A percentile compares a stretch with the other conserved stretches of the same genome.
phyloP scores from a whole-genome alignment of 345 rosid genomes.

The Conringia planisiliqua region DNA sequence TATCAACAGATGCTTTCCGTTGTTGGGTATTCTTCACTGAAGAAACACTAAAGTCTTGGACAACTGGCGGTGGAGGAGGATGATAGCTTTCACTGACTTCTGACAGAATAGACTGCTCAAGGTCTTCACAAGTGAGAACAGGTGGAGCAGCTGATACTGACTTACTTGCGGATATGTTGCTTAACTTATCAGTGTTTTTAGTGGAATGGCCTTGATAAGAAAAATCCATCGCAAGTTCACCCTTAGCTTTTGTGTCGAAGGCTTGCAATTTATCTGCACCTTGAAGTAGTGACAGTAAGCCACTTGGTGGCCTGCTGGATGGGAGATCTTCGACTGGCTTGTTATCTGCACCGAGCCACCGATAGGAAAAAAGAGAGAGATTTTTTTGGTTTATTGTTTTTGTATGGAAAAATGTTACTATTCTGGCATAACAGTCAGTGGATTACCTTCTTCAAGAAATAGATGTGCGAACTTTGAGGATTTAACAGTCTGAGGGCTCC shows the following conservation, averaged over 20 bases:
- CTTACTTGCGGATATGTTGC: slow-evolving; percentile 29
- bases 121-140: slow-evolving; percentile 97
- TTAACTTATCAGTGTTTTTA: slow-evolving; percentile 35
- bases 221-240: slow-evolving; percentile 30
- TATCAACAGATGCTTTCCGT: slow-evolving; percentile 44
- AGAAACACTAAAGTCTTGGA: slow-evolving; percentile 34
- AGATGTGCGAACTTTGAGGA: slow-evolving; percentile 90
- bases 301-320: slow-evolving; percentile 43
- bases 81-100: slow-evolving; percentile 49
- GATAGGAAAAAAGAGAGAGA: not conserved
- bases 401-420: not conserved
- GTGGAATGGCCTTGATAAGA: slow-evolving; percentile 41
- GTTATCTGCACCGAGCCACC: slow-evolving; percentile 49
- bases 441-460: slow-evolving; percentile 85
- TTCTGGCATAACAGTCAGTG: not conserved
- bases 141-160: slow-evolving; percentile 45
- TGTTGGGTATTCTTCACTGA: slow-evolving; percentile 39
- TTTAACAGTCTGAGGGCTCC: slow-evolving; percentile 41
- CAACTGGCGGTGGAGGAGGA: slow-evolving; percentile 37
- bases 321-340: slow-evolving; percentile 48
- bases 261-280: slow-evolving; percentile 62
- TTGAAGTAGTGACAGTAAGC: slow-evolving; percentile 74
- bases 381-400: not conserved
- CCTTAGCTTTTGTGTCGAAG: slow-evolving; percentile 38
- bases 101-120: slow-evolving; percentile 86